A percentile compares a stretch with the other conserved stretches of the same genome.
Conservation (phyloP, 2,329 filamentous ascomycete genomes). For the Sclerotinia glacialis region DNA sequence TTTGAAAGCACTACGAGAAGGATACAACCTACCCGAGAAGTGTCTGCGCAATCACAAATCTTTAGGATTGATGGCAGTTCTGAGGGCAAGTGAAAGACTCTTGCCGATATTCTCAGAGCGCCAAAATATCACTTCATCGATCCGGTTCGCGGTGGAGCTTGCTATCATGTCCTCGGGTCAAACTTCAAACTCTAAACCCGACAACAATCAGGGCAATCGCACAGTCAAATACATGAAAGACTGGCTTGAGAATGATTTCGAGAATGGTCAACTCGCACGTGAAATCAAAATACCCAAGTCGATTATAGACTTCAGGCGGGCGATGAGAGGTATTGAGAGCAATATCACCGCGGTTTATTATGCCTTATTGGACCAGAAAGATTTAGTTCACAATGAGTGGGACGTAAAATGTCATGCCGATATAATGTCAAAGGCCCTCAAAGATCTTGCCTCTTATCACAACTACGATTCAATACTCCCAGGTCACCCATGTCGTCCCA, state of each 20-base stretch:
- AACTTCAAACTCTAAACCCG: background rate
- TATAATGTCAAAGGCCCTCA: background rate
- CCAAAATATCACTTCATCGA: too few species aligned
- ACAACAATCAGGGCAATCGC: too few species aligned
- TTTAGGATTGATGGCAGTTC: background rate
- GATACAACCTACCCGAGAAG: background rate
- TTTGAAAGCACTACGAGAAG: background rate
- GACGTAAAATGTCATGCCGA: background rate
- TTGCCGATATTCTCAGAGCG: too few species aligned
- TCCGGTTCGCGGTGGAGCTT: too few species aligned
- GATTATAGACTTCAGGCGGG: background rate
- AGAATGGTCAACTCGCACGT: background rate
- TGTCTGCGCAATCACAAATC: too few species aligned
- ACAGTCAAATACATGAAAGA: background rate
- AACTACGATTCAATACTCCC: too few species aligned
- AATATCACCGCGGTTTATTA: background rate
- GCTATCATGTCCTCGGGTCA: background rate
- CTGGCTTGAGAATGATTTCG: slow-evolving; percentile 2
- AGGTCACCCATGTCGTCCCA: background rate
- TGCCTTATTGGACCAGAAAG: background rate
- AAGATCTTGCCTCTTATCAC: background rate
- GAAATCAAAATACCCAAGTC: background rate
- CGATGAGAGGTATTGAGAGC: background rate
- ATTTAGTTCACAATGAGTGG: background rate
- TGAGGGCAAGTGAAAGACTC: background rate